Evolutionary conservation across 495 filamentous ascomycete species (phyloP).

Genomic region (Parachaetomium inaequale): DNA sequence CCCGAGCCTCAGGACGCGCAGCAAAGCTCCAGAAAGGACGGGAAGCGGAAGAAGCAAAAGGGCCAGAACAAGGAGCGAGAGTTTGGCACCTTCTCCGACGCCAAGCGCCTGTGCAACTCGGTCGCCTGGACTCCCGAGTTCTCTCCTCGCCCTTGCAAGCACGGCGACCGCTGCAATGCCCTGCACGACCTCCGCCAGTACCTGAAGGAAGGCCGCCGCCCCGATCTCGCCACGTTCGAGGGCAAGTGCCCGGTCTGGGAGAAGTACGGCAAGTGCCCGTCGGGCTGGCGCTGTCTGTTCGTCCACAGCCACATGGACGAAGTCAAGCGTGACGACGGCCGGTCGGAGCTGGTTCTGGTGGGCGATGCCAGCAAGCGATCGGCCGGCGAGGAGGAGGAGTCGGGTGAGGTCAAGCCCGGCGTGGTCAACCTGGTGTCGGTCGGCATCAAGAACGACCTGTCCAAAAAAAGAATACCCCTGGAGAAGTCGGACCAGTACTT

Average conservation of each 20-base stretch:
- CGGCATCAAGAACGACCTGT: conserved; percentile 63
- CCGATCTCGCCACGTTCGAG: conserved; percentile 68
- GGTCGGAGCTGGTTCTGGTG: conserved; percentile 73
- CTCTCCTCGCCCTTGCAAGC: conserved; percentile 66
- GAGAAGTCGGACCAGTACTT: conserved; percentile 71
- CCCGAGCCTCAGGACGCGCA: conserved; percentile 41
- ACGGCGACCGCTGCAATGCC: conserved; percentile 70
- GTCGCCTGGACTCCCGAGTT: conserved; percentile 66
- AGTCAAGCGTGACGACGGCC: conserved; percentile 66
- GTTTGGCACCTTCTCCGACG: conserved; percentile 80
- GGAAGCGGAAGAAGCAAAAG: conserved; percentile 57
- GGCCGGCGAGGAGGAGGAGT: conserved; percentile 11
- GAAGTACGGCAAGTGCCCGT: conserved; percentile 65
- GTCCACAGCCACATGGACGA: conserved; percentile 77
- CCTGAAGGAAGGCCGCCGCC: conserved; percentile 73
- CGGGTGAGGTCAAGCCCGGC: conserved; percentile 43
- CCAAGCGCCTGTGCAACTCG: conserved; percentile 70
- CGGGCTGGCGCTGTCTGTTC: conserved; percentile 92
- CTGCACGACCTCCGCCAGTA: conserved; percentile 84
- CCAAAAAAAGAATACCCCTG: conserved; percentile 60
- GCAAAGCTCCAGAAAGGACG: conserved; percentile 30
- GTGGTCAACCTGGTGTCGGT: conserved; percentile 68
- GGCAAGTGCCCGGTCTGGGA: conserved; percentile 80
- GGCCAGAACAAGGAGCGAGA: conserved; percentile 81
- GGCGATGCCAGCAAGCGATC: conserved; percentile 26